These are phyloP conservation scores for Malassezia arunalokei DNA, from an alignment of 1,284 basidiomycete genomes.

Conservation along the genomic window DNA sequence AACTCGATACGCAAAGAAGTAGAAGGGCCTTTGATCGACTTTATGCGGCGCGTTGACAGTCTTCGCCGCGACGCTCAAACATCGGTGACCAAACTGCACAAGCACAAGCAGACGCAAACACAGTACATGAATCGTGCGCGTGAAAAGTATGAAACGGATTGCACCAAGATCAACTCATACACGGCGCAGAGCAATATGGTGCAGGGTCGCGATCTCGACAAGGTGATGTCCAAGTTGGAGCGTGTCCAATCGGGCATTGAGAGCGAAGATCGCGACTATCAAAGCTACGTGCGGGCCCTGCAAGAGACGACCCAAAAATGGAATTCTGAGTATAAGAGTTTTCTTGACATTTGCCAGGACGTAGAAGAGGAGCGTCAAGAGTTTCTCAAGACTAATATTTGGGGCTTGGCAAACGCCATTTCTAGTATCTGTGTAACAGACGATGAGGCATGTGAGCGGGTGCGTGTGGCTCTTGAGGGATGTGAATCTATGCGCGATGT, in stretches of 20 bases:
- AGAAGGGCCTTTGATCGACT: constrained; percentile 51
- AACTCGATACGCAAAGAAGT: constrained; percentile 66
- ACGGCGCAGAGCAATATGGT: constrained; percentile 84
- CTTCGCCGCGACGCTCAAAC: constrained; percentile 24
- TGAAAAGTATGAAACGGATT: constrained; percentile 88
- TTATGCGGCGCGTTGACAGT: constrained; percentile 26
- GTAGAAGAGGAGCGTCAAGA: constrained; percentile 85
- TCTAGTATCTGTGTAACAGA: constrained; percentile 90
- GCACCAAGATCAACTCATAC: constrained; percentile 85
- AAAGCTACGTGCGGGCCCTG: constrained; percentile 68
- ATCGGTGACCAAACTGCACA: constrained; percentile 36
- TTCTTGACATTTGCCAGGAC: constrained; percentile 66
- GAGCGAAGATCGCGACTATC: constrained; percentile 64
- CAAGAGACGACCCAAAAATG: constrained; percentile 71
- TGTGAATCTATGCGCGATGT: constrained; percentile 39
- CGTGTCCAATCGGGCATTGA: constrained; percentile 77
- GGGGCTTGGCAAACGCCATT: constrained; percentile 89
- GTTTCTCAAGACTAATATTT: constrained; percentile 86
- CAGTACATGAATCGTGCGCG: constrained; percentile 53
- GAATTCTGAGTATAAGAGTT: constrained; percentile 78
- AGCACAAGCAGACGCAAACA: constrained; percentile 44
- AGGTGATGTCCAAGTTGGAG: constrained; percentile 73
- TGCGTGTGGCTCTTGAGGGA: constrained; percentile 39
- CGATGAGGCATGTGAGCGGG: constrained; percentile 56
- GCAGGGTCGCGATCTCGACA: constrained; percentile 87